phyloP scores from a whole-genome alignment of 2,329 filamentous ascomycete species.

The Aureobasidium sp. region DNA sequence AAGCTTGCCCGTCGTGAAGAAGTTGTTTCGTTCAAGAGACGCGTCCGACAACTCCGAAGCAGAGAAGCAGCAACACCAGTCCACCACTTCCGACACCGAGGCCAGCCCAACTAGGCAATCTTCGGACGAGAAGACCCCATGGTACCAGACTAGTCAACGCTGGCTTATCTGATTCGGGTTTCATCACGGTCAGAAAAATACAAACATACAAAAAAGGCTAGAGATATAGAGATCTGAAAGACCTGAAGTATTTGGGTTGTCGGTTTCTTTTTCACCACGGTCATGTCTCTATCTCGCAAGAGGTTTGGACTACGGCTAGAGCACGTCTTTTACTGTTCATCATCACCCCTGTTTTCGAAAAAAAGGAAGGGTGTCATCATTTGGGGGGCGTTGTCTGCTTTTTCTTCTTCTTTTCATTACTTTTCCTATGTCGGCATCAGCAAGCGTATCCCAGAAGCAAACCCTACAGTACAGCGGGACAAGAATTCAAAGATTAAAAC shows the following conservation, averaged over 20 bases:
- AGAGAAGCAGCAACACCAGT: background rate
- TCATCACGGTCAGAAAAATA: background rate
- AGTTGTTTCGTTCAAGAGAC: background rate
- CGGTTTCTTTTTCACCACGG: background rate
- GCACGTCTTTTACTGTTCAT: background rate
- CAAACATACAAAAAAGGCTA: background rate
- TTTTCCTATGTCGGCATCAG: constrained; percentile 3
- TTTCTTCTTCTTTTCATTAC: background rate
- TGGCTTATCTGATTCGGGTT: background rate
- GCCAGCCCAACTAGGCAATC: background rate
- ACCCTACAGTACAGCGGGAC: background rate
- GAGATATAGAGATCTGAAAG: background rate
- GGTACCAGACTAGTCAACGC: constrained; percentile 5
- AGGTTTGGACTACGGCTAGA: background rate
- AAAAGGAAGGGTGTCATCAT: background rate
- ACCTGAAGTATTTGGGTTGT: background rate
- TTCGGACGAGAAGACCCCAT: constrained; percentile 1
- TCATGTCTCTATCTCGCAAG: background rate
- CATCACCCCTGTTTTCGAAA: background rate
- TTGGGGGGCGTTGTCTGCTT: background rate
- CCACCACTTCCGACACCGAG: background rate
- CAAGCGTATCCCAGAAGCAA: constrained; percentile 7
- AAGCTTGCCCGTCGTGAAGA: background rate
- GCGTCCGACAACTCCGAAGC: background rate
- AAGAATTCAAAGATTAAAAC: background rate